Base-by-base conservation (phyloP, 805 yeast genomes). In the Candida methanosorbosa region DNA sequence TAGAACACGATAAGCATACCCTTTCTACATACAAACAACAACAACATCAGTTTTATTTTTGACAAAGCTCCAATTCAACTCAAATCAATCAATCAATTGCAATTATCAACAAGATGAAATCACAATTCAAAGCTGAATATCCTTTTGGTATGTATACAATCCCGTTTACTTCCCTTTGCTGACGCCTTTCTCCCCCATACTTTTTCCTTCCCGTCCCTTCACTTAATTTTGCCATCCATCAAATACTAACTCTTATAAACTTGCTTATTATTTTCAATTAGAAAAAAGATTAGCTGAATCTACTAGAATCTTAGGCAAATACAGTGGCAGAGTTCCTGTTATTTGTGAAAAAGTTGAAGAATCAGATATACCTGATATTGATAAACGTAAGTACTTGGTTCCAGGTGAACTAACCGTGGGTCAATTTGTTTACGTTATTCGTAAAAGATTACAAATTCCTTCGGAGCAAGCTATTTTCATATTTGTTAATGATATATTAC, bases 401-500 rank as follows among this genome's bases (percentile, higher is more conserved):
- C 98, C 98, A 7, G 79, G 88, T 19, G 98, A 92, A 57, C 72
- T 92, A 50, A 86, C 97, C 0, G 95, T 92, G 39, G 98, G 98
- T 29, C 98, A 92, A 62, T 90, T 92, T 64, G 98, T 92, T 30
- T 92, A 92, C 55, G 98, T 92, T 41, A 86, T 92, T 49, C 80
- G 98, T 63, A 88, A 90, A 65, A 81, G 98, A 59, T 88, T 92
- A 60, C 83, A 83, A 68, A 72, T 92, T 43, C 95, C 96, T 32
- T 83, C 95, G 20, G 98, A 92, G 61, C 88, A 90, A 78, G 98
- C 98, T 29, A 90, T 92, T 45, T 92, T 92, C 62, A 87, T 92
- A 46, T 92, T 92, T 59, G 95, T 92, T 44, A 90, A 92, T 56
- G 98, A 92, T 58, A 87, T 92, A 38, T 72, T 92, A 48, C 98